Conservation (phyloP, 768 basidiomycete genomes). For the Holtermanniella nyarrowii region DNA sequence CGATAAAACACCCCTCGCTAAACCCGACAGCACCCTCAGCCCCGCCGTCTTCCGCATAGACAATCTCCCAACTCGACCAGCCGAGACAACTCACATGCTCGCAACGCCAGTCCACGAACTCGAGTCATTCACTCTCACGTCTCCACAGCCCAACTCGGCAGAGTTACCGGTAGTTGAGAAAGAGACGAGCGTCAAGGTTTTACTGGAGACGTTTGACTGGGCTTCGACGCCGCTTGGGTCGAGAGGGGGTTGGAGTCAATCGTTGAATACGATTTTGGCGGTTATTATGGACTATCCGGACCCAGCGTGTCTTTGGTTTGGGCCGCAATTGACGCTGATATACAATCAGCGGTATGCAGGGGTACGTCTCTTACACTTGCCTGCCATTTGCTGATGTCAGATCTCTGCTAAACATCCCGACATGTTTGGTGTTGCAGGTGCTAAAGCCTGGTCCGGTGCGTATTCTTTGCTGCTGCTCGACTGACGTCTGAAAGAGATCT, state of each 20-base stretch:
- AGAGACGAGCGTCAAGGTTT: too few relatives aligned
- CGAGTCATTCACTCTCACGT: background rate
- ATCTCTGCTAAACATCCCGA: conserved; percentile 33
- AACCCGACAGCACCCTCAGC: too few relatives aligned
- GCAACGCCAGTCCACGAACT: conserved; percentile 2
- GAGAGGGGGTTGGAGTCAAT: conserved; percentile 28
- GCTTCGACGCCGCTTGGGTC: conserved; percentile 30
- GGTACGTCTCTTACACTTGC: conserved; percentile 3
- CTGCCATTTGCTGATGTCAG: background rate
- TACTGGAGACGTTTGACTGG: conserved; percentile 34
- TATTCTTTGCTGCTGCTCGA: background rate
- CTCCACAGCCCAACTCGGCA: background rate
- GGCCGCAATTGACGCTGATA: conserved; percentile 30
- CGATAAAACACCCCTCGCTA: too few relatives aligned
- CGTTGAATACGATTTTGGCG: conserved; percentile 23
- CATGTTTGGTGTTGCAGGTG: conserved; percentile 35
- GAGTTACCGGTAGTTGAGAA: conserved; percentile 3
- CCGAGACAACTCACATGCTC: background rate
- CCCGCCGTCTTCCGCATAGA: conserved; percentile 2
- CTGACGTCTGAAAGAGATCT: conserved; percentile 19
- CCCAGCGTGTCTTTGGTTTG: conserved; percentile 38
- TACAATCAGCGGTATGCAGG: conserved; percentile 35
- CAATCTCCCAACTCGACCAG: background rate
- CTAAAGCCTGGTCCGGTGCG: conserved; percentile 30
- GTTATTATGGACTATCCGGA: conserved; percentile 29